Base-by-base conservation (phyloP, 805 yeast genomes). In the Ogataea nitratoaversa region DNA sequence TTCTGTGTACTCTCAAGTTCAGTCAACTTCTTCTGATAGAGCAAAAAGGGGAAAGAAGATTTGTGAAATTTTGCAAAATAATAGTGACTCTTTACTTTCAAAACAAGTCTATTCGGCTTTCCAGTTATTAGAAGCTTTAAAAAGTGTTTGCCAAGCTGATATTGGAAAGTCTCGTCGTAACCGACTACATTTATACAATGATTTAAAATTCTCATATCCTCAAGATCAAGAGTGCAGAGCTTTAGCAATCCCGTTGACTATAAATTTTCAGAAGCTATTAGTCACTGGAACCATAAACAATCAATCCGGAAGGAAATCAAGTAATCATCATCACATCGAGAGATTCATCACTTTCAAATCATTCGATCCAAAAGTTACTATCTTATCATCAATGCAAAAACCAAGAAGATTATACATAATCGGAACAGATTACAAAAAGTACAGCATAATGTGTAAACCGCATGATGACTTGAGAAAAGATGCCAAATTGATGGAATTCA, bases 401-500 rank as follows among this genome's bases (percentile, higher is more conserved):
- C 99, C 99, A 0, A 77, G 87, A 50, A 81, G 85, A 48, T 66
- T 93, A 8, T 77, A 77, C 12, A 66, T 91, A 3, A 61, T 76
- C 30, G 99, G 98, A 0, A 78, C 86, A 2, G 86, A 91, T 62
- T 90, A 91, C 8, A 63, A 65, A n/a, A 60, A 67, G 1, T 90
- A 90, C 57, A 74, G 82, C 16, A 71, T 93, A 13, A 71, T 93
- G 65, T 82, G 95, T 52, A 93, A 93, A 56, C 79, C 82, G 8
- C 75, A 79, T 46, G 99, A 93, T 62, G 99, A 93, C 65, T 81
- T 95, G 16, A 68, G 98, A 48, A 95, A 95, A 56, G 99, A 95
- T 67, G 93, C 96, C 4, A 84, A 95, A 52, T 77, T 91, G 38
- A 84, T 89, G 84, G 93, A 95, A 52, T 83, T 93, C 52, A 87